phyloP scores from a whole-genome alignment of 1,139 yeast genomes.

The Debaryomyces fabryi region DNA sequence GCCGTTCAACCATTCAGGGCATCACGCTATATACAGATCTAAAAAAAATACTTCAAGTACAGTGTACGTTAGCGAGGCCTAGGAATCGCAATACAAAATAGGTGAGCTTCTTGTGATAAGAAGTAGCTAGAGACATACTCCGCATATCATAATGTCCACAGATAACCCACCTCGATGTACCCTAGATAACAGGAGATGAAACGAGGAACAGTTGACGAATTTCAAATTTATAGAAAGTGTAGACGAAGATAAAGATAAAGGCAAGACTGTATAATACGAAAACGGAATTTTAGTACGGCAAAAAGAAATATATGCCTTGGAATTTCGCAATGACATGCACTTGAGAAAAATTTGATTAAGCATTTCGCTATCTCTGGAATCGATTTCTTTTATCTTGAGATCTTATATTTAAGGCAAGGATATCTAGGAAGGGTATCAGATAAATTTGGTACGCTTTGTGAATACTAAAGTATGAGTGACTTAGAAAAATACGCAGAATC shows the following conservation, averaged over 20 bases:
- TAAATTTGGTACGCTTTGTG: background rate
- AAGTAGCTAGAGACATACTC: background rate
- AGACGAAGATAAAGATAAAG: background rate
- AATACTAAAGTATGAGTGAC: conserved; percentile 11
- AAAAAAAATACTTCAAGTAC: background rate
- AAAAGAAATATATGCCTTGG: conserved; percentile 3
- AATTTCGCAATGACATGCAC: conserved; percentile 13
- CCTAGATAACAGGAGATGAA: background rate
- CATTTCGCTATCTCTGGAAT: conserved; percentile 4
- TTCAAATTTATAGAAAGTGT: background rate
- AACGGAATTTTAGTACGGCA: conserved; percentile 7
- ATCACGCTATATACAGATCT: background rate
- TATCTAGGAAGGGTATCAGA: background rate
- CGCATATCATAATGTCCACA: background rate
- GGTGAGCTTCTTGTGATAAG: background rate
- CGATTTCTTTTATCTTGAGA: background rate
- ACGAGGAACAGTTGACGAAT: conserved; percentile 2
- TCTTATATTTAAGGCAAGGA: conserved; percentile 1
- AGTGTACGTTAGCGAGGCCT: background rate
- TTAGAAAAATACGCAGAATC: conserved; percentile 15
- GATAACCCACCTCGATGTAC: background rate
- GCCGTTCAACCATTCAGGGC: background rate
- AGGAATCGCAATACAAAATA: background rate
- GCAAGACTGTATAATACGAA: conserved; percentile 5
- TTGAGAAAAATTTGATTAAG: conserved; percentile 9